Conservation (phyloP, 495 filamentous ascomycete genomes). For the Neurospora tetrasperma region DNA sequence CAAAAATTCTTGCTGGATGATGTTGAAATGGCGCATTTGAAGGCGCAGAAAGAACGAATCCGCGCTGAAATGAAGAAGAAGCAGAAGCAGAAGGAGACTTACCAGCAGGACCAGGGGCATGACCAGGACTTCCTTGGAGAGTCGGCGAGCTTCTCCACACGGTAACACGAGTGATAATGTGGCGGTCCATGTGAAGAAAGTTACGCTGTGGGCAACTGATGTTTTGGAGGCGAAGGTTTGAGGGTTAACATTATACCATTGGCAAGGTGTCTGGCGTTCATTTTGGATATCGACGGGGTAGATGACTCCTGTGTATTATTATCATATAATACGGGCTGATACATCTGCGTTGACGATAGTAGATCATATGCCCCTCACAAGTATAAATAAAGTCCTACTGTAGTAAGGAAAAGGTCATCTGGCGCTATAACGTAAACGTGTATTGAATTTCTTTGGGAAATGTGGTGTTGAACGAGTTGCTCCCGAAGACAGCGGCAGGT, state of each 20-base stretch:
- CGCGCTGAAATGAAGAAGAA: slow-evolving; percentile 1
- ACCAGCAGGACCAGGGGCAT: slow-evolving; percentile 1
- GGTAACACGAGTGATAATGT: not conserved
- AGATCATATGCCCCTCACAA: not conserved
- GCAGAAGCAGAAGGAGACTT: not conserved
- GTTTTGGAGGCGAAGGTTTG: not conserved
- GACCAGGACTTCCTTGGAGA: slow-evolving; percentile 7
- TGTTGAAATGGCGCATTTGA: slow-evolving; percentile 13
- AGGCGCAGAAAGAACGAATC: slow-evolving; percentile 14
- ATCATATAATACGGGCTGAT: not conserved
- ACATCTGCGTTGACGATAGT: not conserved
- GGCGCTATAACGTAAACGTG: too few relatives aligned
- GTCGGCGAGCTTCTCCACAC: not conserved
- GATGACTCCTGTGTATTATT: not conserved
- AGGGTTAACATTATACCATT: slow-evolving; percentile 15
- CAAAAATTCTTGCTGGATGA: slow-evolving; percentile 23
- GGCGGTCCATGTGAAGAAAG: not conserved
- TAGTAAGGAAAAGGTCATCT: not conserved
- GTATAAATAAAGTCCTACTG: not conserved
- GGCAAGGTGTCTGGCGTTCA: slow-evolving; percentile 14
- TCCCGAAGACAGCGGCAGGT: not conserved
- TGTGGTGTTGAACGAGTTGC: not conserved
- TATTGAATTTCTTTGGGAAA: not conserved
- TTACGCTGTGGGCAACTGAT: not conserved
- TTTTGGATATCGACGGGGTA: not conserved